phyloP scores from a whole-genome alignment of 1,139 yeast genomes.

The Candida buenavistaensis region DNA sequence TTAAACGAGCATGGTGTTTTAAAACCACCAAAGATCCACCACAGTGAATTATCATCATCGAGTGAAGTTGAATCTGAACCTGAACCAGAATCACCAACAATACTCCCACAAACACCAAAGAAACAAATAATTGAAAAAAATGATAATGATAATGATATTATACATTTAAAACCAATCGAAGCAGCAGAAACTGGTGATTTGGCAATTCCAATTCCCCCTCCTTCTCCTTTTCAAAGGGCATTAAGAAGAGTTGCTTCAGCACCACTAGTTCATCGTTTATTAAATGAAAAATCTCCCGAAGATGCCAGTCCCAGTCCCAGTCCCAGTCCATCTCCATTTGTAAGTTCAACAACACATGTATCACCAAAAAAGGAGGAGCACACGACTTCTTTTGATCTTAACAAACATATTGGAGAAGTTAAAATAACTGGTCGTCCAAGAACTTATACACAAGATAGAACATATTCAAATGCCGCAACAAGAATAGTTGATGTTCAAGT shows the following conservation, averaged over 20 bases:
- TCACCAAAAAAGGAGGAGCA: slow-evolving; percentile 10
- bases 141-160: no score
- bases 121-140: slow-evolving; percentile 1
- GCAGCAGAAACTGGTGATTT: slow-evolving; percentile 9
- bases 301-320: background rate
- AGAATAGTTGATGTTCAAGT: slow-evolving; percentile 79
- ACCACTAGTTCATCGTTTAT: slow-evolving; percentile 54
- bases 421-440: slow-evolving; percentile 49
- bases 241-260: slow-evolving; percentile 81
- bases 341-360: slow-evolving; percentile 5
- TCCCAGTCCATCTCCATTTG: background rate
- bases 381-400: slow-evolving; percentile 46
- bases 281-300: slow-evolving; percentile 24
- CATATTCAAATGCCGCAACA: slow-evolving; percentile 71
- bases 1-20: slow-evolving; percentile 27
- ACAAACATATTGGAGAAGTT: slow-evolving; percentile 57
- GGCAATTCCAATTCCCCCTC: slow-evolving; percentile 19
- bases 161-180: slow-evolving; percentile 10
- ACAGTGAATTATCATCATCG: slow-evolving; percentile 10
- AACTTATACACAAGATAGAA: slow-evolving; percentile 54
- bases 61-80: slow-evolving; percentile 11
- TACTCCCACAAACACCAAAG: slow-evolving; percentile 7
- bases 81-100: slow-evolving; percentile 3
- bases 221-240: slow-evolving; percentile 49
- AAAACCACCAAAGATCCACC: slow-evolving; percentile 25